Percentiles rank a stretch among this genome's conserved stretches.
phyloP scores from a whole-genome alignment of 805 yeast species.

The Saccharomycopsis sp. region DNA sequence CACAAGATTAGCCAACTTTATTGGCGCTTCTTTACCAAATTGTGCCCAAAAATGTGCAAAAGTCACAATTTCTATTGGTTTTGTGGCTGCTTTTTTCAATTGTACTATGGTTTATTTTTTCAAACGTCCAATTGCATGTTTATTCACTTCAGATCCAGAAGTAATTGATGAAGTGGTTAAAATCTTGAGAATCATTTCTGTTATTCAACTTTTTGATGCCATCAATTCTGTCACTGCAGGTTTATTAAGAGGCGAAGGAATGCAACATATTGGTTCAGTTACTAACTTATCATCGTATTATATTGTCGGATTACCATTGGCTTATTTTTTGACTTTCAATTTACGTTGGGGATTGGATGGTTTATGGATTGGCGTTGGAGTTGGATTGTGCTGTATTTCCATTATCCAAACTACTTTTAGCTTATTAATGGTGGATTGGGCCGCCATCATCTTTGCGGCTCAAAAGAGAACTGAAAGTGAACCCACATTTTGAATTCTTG shows the following conservation, averaged over 20 bases:
- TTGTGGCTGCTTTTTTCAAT: slow-evolving; percentile 10
- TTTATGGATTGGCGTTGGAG: slow-evolving; percentile 51
- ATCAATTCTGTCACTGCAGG: slow-evolving; percentile 67
- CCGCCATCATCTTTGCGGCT: slow-evolving; percentile 10
- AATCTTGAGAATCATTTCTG: slow-evolving; percentile 52
- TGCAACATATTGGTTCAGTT: slow-evolving; percentile 52
- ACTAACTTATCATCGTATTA: slow-evolving; percentile 50
- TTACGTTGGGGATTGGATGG: slow-evolving; percentile 44
- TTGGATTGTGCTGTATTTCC: slow-evolving; percentile 42
- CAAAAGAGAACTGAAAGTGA: neutral
- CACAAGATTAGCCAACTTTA: slow-evolving; percentile 65
- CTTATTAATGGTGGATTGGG: too few relatives aligned
- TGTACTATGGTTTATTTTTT: slow-evolving; percentile 28
- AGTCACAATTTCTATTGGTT: slow-evolving; percentile 33
- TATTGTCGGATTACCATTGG: slow-evolving; percentile 51
- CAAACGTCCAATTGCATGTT: slow-evolving; percentile 32
- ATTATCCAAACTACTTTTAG: slow-evolving; percentile 28
- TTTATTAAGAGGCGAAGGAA: slow-evolving; percentile 69
- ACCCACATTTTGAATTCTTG: neutral
- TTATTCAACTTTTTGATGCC: slow-evolving; percentile 63
- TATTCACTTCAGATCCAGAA: slow-evolving; percentile 50
- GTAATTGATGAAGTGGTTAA: slow-evolving; percentile 41
- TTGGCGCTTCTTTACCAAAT: slow-evolving; percentile 48
- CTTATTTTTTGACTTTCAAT: slow-evolving; percentile 42
- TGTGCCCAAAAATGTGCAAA: slow-evolving; percentile 36